Evolutionary conservation across 1,284 basidiomycete species (phyloP).

Genomic region (Papiliotrema flavescens): DNA sequence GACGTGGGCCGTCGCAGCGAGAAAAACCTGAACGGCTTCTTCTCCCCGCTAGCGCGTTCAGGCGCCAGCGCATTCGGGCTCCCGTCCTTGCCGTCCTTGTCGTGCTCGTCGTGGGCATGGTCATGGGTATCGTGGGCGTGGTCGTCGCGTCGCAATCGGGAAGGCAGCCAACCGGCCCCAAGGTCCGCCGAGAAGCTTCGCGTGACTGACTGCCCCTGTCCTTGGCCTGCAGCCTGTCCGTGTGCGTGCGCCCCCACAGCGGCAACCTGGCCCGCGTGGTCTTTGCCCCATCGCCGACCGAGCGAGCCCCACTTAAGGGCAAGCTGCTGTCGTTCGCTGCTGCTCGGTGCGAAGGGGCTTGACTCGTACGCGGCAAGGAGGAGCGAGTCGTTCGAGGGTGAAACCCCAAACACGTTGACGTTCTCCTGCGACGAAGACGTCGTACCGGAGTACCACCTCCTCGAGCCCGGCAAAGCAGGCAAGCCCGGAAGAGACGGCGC

Average conservation of each 20-base stretch:
- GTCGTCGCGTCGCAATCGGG: neutral
- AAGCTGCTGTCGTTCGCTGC: constrained; percentile 26
- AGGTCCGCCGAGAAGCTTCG: neutral
- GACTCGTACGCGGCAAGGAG: constrained; percentile 13
- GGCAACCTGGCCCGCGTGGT: neutral
- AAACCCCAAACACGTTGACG: constrained; percentile 10
- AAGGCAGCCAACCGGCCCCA: neutral
- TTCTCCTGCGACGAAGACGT: constrained; percentile 16
- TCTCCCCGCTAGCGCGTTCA: neutral
- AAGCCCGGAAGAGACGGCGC: constrained; percentile 4
- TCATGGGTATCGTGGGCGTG: neutral
- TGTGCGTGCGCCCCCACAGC: too few species aligned
- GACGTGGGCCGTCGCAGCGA: constrained; percentile 25
- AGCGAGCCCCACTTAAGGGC: constrained; percentile 38
- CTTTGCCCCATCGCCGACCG: constrained; percentile 10
- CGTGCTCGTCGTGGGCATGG: neutral
- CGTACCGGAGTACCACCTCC: constrained; percentile 29
- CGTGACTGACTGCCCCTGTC: too few species aligned
- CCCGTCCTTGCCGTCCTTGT: neutral
- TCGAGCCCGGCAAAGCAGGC: constrained; percentile 6
- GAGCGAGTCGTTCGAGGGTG: constrained; percentile 31
- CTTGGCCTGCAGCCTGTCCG: too few species aligned
- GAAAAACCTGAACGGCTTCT: constrained; percentile 37
- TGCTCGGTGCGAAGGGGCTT: constrained; percentile 33
- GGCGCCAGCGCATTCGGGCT: constrained; percentile 5